Evolutionary conservation across 805 yeast genomes (phyloP), one percentile per base, ranked within the genome.

Genomic region (Tetrapisispora fleetii): DNA sequence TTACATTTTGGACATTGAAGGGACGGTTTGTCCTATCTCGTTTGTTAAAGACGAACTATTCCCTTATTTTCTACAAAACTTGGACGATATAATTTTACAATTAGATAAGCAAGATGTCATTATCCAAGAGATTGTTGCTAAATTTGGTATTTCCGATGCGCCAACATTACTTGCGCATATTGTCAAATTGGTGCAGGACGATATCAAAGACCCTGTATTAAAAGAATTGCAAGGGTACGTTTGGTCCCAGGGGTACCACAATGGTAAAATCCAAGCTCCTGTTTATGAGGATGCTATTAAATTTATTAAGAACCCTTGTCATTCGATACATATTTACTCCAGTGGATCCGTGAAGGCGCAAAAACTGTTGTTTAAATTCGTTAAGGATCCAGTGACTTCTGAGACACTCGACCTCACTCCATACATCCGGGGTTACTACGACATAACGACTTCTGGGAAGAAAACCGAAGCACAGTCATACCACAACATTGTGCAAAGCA

Each of bases 311-410:
- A 50, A 57, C 1, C 24, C 50, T 3, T 53, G 57, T 1, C 54
- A 53, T 32, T 67, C 68, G 2, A 68, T 87, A 0, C 85, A 74
- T 59, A 87, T 90, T 18, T 90, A 90, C 67, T 88, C 96, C 0
- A 85, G 95, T 27, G 98, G 98, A 0, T 82, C 93, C 40, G 79
- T 90, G 22, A 77, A 80, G 50, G 97, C 97, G 0, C 98, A 90
- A 58, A 83, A 81, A 57, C 68, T 90, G 51, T 67, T 90, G 49
- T 87, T 90, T 59, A 74, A 73, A 0, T 76, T 85, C 60, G 90
- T 85, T 10, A 68, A 68, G 46, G 66, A 68, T 4, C 65, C 65
- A 10, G 63, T 58, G 9, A 48, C 52, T 8, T 43, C 28, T 9
- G 51, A 57, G 19, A 60, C 69, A 22, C 50, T 65, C 13, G 85